A percentile compares a stretch with the other conserved stretches of the same genome.
Evolutionary conservation across 176 grass and related monocot species (phyloP).

Genomic region (Aechmea fasciata): DNA sequence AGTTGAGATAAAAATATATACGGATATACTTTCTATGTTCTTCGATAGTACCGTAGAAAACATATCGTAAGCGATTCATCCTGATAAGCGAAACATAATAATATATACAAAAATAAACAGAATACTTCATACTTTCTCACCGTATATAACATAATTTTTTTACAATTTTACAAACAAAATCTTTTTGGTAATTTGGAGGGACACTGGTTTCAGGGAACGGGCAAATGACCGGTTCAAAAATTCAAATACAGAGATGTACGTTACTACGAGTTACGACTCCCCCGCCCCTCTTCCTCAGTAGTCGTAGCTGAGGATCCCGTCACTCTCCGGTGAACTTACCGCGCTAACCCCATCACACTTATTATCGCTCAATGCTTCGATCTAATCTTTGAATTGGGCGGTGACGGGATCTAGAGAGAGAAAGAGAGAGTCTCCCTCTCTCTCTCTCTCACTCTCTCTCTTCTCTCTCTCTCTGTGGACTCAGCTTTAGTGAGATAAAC

Average conservation of each 20-base stretch:
- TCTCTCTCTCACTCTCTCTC: neutral
- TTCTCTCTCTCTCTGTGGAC: constrained; percentile 1
- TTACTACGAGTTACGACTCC: neutral
- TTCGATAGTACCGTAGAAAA: no score
- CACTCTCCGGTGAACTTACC: constrained; percentile 20
- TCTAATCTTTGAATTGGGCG: neutral
- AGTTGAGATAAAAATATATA: no score
- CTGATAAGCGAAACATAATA: no score
- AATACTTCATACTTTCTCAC: no score
- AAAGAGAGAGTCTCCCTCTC: neutral
- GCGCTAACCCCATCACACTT: neutral
- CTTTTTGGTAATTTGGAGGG: no score
- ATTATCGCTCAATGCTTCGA: no score
- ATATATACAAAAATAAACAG: no score
- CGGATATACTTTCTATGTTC: no score
- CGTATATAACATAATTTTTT: no score
- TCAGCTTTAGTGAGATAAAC: neutral
- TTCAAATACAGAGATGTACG: constrained; percentile 31
- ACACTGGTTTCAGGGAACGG: neutral
- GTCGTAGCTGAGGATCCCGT: neutral
- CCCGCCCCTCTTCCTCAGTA: neutral
- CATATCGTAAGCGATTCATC: no score
- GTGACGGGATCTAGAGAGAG: constrained; percentile 17
- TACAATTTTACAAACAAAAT: no score
- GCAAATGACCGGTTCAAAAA: constrained; percentile 13